phyloP scores from a whole-genome alignment of 2,329 filamentous ascomycete genomes.

The Botrytis elliptica region DNA sequence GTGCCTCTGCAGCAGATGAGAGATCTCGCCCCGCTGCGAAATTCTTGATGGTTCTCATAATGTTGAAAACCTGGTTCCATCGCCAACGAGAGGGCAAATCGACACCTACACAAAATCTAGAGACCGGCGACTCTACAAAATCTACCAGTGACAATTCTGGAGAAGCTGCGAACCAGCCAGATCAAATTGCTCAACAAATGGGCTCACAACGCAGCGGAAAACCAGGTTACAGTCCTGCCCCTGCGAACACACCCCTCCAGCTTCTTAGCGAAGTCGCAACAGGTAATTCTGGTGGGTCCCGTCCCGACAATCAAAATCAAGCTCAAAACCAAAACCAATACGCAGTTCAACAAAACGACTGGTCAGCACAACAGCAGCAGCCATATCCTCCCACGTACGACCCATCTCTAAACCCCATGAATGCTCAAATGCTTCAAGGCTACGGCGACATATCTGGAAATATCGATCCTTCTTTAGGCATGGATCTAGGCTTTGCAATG shows the following conservation, averaged over 20 bases:
- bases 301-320: constrained; percentile 29
- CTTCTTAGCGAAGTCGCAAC: constrained; percentile 45
- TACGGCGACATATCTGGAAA: constrained; percentile 27
- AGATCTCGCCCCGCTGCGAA: constrained; percentile 66
- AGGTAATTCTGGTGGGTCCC: constrained; percentile 35
- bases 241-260: constrained; percentile 41
- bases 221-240: constrained; percentile 35
- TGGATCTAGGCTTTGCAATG: constrained; percentile 35
- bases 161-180: constrained; percentile 2
- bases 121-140: not conserved
- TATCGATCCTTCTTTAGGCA: constrained; percentile 36
- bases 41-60: constrained; percentile 67
- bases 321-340: constrained; percentile 32
- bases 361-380: constrained; percentile 28
- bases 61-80: constrained; percentile 64
- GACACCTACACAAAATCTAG: not conserved
- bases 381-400: constrained; percentile 27
- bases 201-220: constrained; percentile 25
- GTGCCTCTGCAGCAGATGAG: constrained; percentile 59
- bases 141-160: not conserved
- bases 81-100: constrained; percentile 36
- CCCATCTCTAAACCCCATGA: constrained; percentile 22
- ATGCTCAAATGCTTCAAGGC: constrained; percentile 26
- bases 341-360: constrained; percentile 28
- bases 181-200: not conserved